Conservation (phyloP, 108 stramenopile genomes). For the Aureococcus anophagefferens region DNA sequence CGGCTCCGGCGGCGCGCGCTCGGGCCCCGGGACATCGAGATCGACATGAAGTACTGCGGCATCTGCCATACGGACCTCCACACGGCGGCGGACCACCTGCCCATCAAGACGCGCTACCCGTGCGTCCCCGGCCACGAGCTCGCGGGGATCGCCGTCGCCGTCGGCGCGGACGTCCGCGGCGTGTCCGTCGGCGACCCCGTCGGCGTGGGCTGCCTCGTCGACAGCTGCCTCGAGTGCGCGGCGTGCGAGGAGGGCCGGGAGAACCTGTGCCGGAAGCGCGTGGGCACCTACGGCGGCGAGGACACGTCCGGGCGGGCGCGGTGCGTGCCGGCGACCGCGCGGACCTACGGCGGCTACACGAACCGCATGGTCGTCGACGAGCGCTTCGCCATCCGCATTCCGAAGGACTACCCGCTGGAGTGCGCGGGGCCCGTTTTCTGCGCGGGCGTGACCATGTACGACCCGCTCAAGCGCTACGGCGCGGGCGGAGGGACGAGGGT, state of each 20-base stretch:
- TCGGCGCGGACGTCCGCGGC: slow-evolving; percentile 49
- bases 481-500: slow-evolving; percentile 25
- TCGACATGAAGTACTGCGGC: slow-evolving; percentile 49
- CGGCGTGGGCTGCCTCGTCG: slow-evolving; percentile 57
- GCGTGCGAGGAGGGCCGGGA: slow-evolving; percentile 41
- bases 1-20: neutral
- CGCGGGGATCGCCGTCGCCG: slow-evolving; percentile 37
- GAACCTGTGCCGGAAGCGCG: slow-evolving; percentile 37
- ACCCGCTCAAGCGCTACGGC: slow-evolving; percentile 38
- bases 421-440: slow-evolving; percentile 44
- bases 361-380: slow-evolving; percentile 35
- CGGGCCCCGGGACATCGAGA: slow-evolving; percentile 15
- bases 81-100: slow-evolving; percentile 29
- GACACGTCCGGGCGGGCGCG: slow-evolving; percentile 15
- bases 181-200: slow-evolving; percentile 53
- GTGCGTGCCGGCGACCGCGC: slow-evolving; percentile 18
- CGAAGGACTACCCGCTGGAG: slow-evolving; percentile 23
- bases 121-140: slow-evolving; percentile 39
- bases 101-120: slow-evolving; percentile 18
- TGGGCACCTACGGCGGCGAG: slow-evolving; percentile 26
- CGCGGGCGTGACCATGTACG: slow-evolving; percentile 55
- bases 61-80: slow-evolving; percentile 47
- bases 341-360: slow-evolving; percentile 42
- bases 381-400: slow-evolving; percentile 37
- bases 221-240: slow-evolving; percentile 46